Evolutionary conservation across 805 yeast genomes (phyloP).

Genomic region (Kuraishia piskuri): DNA sequence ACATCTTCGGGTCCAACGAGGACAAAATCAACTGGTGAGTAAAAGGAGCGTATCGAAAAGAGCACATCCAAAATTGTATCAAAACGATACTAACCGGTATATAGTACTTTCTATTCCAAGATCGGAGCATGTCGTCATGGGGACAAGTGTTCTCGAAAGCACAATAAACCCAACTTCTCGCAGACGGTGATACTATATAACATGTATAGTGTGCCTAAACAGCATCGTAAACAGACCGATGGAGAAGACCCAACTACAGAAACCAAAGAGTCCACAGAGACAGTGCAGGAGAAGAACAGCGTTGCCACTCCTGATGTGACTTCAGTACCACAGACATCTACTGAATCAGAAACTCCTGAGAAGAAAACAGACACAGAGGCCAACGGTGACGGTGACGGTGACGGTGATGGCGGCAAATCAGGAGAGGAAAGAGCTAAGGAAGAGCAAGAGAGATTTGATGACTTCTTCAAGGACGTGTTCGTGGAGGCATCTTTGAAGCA

Average conservation of each 20-base stretch:
- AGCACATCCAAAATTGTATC: background rate
- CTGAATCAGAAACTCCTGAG: background rate
- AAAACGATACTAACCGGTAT: slow-evolving; percentile 2
- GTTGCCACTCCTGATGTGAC: too few relatives aligned
- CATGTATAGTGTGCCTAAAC: slow-evolving; percentile 55
- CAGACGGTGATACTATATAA: slow-evolving; percentile 58
- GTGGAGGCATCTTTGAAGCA: slow-evolving; percentile 40
- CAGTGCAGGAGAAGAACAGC: background rate
- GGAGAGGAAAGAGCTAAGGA: slow-evolving; percentile 10
- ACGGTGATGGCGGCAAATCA: slow-evolving; percentile 2
- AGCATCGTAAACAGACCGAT: slow-evolving; percentile 1
- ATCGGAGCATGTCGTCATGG: slow-evolving; percentile 96
- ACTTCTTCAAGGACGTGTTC: slow-evolving; percentile 65
- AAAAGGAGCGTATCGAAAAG: background rate
- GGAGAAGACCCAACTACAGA: background rate
- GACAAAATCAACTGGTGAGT: slow-evolving; percentile 4
- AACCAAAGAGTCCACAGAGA: background rate
- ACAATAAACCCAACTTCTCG: slow-evolving; percentile 58
- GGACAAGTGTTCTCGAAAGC: slow-evolving; percentile 71
- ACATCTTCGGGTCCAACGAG: slow-evolving; percentile 1
- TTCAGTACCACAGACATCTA: background rate
- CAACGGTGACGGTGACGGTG: background rate
- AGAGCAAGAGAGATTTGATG: slow-evolving; percentile 41
- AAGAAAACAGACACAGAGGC: background rate
- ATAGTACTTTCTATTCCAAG: slow-evolving; percentile 50